Evolutionary conservation across 202 grass and related monocot species (phyloP).

Genomic region (Sporobolus alterniflorus): DNA sequence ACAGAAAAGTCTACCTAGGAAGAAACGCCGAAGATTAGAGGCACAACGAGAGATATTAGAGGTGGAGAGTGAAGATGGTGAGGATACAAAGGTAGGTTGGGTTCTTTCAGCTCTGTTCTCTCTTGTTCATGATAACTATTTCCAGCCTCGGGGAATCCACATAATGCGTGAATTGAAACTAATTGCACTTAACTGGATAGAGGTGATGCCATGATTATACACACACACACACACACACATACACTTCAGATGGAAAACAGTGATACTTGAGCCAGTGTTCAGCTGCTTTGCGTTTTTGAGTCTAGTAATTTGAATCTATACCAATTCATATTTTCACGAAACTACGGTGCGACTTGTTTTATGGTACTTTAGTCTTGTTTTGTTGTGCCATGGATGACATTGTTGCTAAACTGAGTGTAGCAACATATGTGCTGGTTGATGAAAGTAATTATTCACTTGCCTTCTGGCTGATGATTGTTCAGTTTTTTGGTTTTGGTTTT

Average conservation of each 20-base stretch:
- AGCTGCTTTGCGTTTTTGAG: neutral
- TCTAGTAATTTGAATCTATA: neutral
- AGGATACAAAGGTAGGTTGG: constrained; percentile 75
- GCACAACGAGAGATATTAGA: constrained; percentile 76
- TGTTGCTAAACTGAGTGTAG: neutral
- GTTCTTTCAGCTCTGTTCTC: constrained; percentile 30
- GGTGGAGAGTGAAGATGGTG: constrained; percentile 56
- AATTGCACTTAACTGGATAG: neutral
- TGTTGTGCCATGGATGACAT: neutral
- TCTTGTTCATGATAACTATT: neutral
- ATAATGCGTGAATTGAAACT: neutral
- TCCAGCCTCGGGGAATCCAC: neutral
- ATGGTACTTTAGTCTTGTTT: neutral
- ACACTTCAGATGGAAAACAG: too few species aligned
- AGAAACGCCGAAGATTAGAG: constrained; percentile 84
- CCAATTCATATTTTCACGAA: neutral
- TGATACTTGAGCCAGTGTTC: neutral
- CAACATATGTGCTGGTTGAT: neutral
- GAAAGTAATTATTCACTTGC: neutral
- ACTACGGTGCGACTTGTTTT: neutral
- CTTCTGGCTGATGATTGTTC: neutral
- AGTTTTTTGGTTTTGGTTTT: neutral
- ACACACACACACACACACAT: too few species aligned
- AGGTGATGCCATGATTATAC: neutral
- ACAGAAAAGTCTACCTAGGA: constrained; percentile 95